These are phyloP conservation scores for Cynara cardunculus DNA, from an alignment of 129 eudicot genomes.

Conservation along the genomic window DNA sequence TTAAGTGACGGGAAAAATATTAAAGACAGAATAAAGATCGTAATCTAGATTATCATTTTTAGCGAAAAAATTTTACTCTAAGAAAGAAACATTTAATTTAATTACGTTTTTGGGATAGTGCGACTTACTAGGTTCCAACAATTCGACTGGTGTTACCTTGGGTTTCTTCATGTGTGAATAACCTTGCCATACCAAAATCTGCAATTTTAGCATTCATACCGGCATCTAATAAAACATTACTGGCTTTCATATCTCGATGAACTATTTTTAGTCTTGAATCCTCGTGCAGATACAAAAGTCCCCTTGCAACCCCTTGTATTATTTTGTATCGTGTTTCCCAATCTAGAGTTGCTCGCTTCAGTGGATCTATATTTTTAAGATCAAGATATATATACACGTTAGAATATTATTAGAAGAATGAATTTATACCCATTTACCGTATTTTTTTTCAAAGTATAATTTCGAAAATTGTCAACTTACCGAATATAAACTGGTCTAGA, in stretches of 20 bases:
- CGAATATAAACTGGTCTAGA: conserved; percentile 38
- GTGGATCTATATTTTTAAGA: conserved; percentile 14
- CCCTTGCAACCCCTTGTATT: conserved; percentile 33
- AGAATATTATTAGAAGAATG: conserved; percentile 7
- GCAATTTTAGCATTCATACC: conserved; percentile 42
- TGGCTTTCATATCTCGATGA: conserved; percentile 48
- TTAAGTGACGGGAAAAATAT: no score
- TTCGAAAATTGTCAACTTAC: conserved; percentile 8
- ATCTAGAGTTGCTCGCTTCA: conserved; percentile 9
- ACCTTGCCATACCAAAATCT: conserved; percentile 42
- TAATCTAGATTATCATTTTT: not conserved
- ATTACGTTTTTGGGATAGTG: not conserved
- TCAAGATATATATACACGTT: not conserved
- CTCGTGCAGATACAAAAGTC: conserved; percentile 36
- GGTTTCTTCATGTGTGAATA: conserved; percentile 32
- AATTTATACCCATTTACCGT: not conserved
- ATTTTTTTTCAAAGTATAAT: not conserved
- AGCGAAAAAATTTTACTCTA: not conserved
- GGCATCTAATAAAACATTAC: conserved; percentile 38
- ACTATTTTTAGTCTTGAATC: conserved; percentile 33
- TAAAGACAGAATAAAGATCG: no score
- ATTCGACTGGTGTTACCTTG: conserved; percentile 33
- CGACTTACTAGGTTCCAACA: conserved; percentile 21
- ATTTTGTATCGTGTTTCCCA: conserved; percentile 35
- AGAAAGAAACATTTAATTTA: not conserved